These are phyloP conservation scores for Blakeslea trispora DNA, from an alignment of 371 early-diverging fungal genomes.

Conservation along the genomic window DNA sequence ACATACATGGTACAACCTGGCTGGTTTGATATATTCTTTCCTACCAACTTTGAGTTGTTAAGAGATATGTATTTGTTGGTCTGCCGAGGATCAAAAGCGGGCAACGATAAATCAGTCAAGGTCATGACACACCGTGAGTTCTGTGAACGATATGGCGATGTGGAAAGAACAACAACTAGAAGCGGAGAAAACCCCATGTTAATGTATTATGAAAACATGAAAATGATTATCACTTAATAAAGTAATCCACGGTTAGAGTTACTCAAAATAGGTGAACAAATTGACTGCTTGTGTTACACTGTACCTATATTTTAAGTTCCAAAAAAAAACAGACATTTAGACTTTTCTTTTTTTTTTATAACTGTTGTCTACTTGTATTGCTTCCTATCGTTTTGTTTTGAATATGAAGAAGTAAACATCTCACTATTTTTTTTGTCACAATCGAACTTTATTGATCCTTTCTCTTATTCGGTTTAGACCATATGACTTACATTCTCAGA, in stretches of 20 bases:
- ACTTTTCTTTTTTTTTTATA: not conserved
- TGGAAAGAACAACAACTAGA: slow-evolving; percentile 73
- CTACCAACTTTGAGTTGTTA: slow-evolving; percentile 91
- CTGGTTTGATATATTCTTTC: slow-evolving; percentile 98
- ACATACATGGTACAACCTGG: slow-evolving; percentile 96
- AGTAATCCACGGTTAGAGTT: not conserved
- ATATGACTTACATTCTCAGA: slow-evolving; percentile 57
- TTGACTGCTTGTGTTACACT: not conserved
- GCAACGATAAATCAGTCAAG: slow-evolving; percentile 47
- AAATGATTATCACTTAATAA: slow-evolving; percentile 60
- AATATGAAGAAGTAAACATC: not conserved
- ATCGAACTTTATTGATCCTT: not conserved
- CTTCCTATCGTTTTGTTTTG: not conserved
- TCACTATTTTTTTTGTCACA: no score
- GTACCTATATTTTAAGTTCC: not conserved
- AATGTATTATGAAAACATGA: slow-evolving; percentile 92
- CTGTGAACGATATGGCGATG: slow-evolving; percentile 75
- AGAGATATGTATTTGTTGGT: slow-evolving; percentile 73
- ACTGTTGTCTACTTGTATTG: not conserved
- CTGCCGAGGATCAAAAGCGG: slow-evolving; percentile 52
- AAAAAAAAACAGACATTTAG: not conserved
- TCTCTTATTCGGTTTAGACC: slow-evolving; percentile 16
- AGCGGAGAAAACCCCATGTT: slow-evolving; percentile 95
- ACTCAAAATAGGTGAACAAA: not conserved
- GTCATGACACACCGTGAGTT: slow-evolving; percentile 84